Base-by-base conservation (phyloP, 1,284 basidiomycete species). In the Pseudomicrostroma phylloplanum region DNA sequence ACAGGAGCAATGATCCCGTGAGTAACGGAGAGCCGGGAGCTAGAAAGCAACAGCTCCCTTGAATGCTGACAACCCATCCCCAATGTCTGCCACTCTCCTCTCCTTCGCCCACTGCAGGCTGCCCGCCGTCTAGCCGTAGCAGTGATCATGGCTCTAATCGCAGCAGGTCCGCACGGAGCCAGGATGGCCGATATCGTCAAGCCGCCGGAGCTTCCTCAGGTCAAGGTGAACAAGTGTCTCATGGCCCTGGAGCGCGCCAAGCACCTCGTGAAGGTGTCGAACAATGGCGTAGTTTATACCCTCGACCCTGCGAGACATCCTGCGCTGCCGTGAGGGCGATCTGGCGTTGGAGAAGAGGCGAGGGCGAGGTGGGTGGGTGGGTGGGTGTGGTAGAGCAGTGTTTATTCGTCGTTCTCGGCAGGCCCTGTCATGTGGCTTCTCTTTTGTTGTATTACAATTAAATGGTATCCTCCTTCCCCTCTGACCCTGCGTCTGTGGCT, bases 231-330 rank as follows among this genome's bases (percentile, higher is more conserved):
- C 81, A 94, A 92, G 80, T 92, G 91, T 69, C 83, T 96, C 39
- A 92, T 96, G 61, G 90, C 91, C 1, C 82, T 96, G 1, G 90
- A 93, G 1, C 88, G 88, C 70, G 85, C 91, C 59, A 96, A 94
- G 78, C 85, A 90, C 26, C 90, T 92, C 2, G 81, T 82, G 55
- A 94, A 92, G 79, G 72, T 66, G 23, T 80, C 67, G 36, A 76
- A 80, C 23, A 80, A 80, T 64, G 82, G 76, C 17, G 68, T 76
- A 46, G 70, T 78, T 1, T 78, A 77, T 58, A 64, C 64, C 23
- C 65, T 77, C 53, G 70, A 78, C 43, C 63, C 68, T 51, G 54
- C 59, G 19, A 64, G 73, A 46, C 70, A 77, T 56, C 62, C 67
- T 9, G 40, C 59, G 9, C 55, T 70, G 51, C 73, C 72, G 36